Evolutionary conservation across 2,329 filamentous ascomycete genomes (phyloP), one percentile per base, ranked within the genome.

Genomic region (Verticillium nonalfalfae): DNA sequence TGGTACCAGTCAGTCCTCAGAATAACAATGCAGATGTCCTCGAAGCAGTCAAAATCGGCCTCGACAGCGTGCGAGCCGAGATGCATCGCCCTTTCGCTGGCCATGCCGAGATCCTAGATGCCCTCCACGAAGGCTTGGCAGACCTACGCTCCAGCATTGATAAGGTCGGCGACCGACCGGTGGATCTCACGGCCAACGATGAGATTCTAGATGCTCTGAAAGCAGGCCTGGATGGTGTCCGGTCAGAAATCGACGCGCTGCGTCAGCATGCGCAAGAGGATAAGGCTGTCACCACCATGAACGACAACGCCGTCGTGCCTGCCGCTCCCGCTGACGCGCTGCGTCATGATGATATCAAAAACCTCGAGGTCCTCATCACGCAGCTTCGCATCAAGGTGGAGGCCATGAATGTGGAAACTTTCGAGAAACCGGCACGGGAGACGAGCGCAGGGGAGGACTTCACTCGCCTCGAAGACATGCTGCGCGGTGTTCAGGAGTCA

Each of bases 191-290:
- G 0, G 88, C 91, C 61, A 94, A 90, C 63, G 91, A 96, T 66
- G 93, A 97, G 74, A 93, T 97, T 59, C 81, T 97, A 1, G 91
- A 97, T 63, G 91, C 91, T 0, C 81, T 98, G 61, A 96, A 90
- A 72, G 83, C 87, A n/a, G 93, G 93, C 0, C 79, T 98, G 9
- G 87, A 90, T 54, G 84, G 83, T 45, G 82, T 98, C 15, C 87
- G 88, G 59, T 82, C 85, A 1, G 93, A 97, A 57, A 90, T 97
- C 65, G 90, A 93, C 61, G 81, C 82, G 21, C 80, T 97, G 45
- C 90, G 90, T n/a, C 85, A 89, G 31, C 76, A 74, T 52, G 76
- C 70, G 63, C 73, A 73, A 45, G 77, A 76, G 52, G 79, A 79
- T 56, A 76, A 75, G 35, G 83, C 86, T 2, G 76, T 89, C 21